Evolutionary conservation across 306 rosid species (phyloP).

Genomic region (Cicer bijugum): DNA sequence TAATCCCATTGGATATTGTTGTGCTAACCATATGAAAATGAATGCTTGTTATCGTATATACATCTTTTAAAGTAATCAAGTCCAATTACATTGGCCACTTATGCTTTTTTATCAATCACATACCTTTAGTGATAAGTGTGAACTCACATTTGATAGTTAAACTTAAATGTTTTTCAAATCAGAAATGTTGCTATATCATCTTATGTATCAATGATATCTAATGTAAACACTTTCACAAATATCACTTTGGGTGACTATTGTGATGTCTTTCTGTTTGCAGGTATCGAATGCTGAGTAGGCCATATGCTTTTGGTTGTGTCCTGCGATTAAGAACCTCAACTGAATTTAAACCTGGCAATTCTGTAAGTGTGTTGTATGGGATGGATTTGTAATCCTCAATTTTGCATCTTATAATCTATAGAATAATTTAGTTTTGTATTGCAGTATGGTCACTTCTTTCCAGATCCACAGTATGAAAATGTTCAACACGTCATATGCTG

Average conservation of each 20-base stretch:
- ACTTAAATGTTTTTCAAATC: constrained; percentile 29
- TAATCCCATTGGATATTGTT: constrained; percentile 23
- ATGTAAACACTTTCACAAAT: constrained; percentile 1
- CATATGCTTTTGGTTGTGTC: constrained; percentile 94
- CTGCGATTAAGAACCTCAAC: constrained; percentile 86
- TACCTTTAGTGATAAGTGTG: constrained; percentile 27
- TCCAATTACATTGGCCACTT: constrained; percentile 31
- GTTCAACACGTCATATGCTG: constrained; percentile 97
- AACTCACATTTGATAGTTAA: constrained; percentile 21
- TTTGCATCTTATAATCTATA: constrained; percentile 30
- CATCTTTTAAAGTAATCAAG: constrained; percentile 2
- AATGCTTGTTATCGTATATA: constrained; percentile 26
- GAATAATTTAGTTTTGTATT: constrained; percentile 45
- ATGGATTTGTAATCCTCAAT: constrained; percentile 35
- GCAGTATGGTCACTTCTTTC: constrained; percentile 99
- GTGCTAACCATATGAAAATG: constrained; percentile 29
- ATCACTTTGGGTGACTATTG: constrained; percentile 24
- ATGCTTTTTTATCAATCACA: constrained; percentile 24
- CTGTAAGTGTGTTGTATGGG: constrained; percentile 64
- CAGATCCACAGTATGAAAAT: constrained; percentile 97
- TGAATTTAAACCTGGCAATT: constrained; percentile 85
- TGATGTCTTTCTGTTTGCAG: constrained; percentile 56
- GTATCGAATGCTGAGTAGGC: constrained; percentile 93
- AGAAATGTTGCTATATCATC: constrained; percentile 16
- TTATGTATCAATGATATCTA: constrained; percentile 16